Percentiles rank a stretch among this genome's conserved stretches.
Conservation (phyloP, 129 eudicot species). For the Smallanthus sonchifolius region DNA sequence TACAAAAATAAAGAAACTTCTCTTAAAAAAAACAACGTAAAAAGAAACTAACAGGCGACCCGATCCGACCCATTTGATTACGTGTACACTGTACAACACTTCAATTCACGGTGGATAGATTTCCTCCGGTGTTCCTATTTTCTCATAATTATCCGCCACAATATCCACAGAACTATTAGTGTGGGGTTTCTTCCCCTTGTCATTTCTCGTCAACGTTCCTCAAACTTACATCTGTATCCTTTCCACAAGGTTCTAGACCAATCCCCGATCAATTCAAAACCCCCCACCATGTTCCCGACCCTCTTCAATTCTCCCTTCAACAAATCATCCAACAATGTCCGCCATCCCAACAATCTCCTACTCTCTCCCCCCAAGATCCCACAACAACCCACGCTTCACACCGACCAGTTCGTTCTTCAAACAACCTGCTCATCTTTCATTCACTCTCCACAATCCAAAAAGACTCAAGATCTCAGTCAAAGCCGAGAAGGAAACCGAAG, state of each 20-base stretch:
- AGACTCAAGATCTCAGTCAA: conserved; percentile 39
- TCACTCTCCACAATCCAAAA: conserved; percentile 28
- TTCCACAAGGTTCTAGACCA: conserved; percentile 75
- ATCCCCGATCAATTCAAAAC: conserved; percentile 20
- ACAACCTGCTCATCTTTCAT: conserved; percentile 24
- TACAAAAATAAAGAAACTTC: too few species aligned
- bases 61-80: too few species aligned
- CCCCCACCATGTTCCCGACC: conserved; percentile 16
- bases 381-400: conserved; percentile 12
- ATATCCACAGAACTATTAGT: background rate
- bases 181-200: conserved; percentile 17
- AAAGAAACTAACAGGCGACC: too few species aligned
- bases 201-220: conserved; percentile 6
- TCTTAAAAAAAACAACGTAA: too few species aligned
- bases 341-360: conserved; percentile 26
- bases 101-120: background rate
- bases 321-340: conserved; percentile 50
- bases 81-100: background rate
- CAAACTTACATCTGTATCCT: conserved; percentile 34
- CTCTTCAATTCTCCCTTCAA: background rate
- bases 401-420: conserved; percentile 28
- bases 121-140: too few species aligned
- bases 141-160: background rate
- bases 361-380: conserved; percentile 32
- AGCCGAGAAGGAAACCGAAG: conserved; percentile 52